Evolutionary conservation across 208 protist genomes (phyloP), one percentile per base, ranked within the genome.

Genomic region (Acanthamoeba lenticulata): DNA sequence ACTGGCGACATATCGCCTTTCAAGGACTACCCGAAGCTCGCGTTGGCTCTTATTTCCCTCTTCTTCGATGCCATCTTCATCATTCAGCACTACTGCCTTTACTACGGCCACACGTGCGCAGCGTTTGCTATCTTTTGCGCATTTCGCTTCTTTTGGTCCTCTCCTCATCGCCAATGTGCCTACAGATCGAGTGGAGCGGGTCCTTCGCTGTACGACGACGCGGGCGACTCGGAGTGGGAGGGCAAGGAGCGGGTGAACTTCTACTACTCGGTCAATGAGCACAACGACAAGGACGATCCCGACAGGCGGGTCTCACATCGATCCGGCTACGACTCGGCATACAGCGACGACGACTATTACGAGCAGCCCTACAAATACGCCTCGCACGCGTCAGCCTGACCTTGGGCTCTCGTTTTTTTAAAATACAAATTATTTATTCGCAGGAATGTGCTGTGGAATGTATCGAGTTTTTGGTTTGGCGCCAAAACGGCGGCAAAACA

Each of bases 61-160:
- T 15, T 72, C 40, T 93, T 93, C 55, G 88, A 93, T 24, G 44
- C 47, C 40, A 47, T 93, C 45, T 93, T 93, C 47, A 93, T 93
- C 42, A 79, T 79, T 32, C 88, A 93, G 45, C 88, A 93, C 42
- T 93, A 93, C 44, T 36, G 19, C 13, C 57, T 93, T 13, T 93
- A 93, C 32, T 85, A 55, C 38, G 2, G 9, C 69, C 69, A 69
- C 60, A 69, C 60, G 19, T n/a, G 13, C 60, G 47, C 47, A 52
- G 47, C 9, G 9, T 69, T 21, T 69, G 60, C 29, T 7, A 69
- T 7, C 13, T n/a, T n/a, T 69, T 5, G 29, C 5, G 19, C 6
- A 7, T 27, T 52, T 52, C 45, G 9, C 45, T 52, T 52, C 45
- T 15, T 52, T 52, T 52, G 45, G 45, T 15, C 45, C n/a, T 0